Percentiles rank a stretch among this genome's conserved stretches.
Conservation (phyloP, 495 filamentous ascomycete genomes). For the Aeminium ludgeri region DNA sequence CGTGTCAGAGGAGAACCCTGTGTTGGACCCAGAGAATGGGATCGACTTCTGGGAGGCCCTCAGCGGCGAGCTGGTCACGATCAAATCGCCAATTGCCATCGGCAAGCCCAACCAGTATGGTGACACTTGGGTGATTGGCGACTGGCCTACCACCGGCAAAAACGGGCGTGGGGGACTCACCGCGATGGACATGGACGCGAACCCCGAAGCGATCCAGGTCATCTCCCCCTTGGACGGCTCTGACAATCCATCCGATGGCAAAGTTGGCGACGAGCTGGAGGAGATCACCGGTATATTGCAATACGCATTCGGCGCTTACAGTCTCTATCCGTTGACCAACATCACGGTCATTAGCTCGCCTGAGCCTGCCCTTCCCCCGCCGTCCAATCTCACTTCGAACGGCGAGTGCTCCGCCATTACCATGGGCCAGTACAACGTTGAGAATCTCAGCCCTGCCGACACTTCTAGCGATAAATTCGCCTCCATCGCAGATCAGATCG, state of each 20-base stretch:
- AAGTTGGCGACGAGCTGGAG: constrained; percentile 37
- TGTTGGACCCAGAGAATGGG: constrained; percentile 34
- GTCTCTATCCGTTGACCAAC: constrained; percentile 38
- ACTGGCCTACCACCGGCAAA: constrained; percentile 35
- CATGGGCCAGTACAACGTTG: constrained; percentile 43
- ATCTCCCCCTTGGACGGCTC: constrained; percentile 41
- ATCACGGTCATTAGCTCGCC: constrained; percentile 27
- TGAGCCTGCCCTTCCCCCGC: constrained; percentile 20
- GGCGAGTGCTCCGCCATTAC: constrained; percentile 35
- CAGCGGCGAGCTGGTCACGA: constrained; percentile 38
- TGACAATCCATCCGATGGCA: constrained; percentile 34
- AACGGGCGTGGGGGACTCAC: constrained; percentile 41
- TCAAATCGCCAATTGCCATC: constrained; percentile 32
- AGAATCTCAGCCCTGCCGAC: constrained; percentile 35
- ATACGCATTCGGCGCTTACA: constrained; percentile 42
- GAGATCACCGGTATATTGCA: constrained; percentile 43
- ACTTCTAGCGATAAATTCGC: constrained; percentile 25
- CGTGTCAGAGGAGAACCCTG: constrained; percentile 37
- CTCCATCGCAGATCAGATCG: constrained; percentile 37
- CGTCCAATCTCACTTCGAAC: constrained; percentile 29
- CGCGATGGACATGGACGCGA: constrained; percentile 34
- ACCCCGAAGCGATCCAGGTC: constrained; percentile 46
- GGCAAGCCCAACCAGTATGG: constrained; percentile 37
- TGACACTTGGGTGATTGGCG: constrained; percentile 44
- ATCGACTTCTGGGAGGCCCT: constrained; percentile 51